These are phyloP conservation scores for Gymnopilus junonius DNA, from an alignment of 768 basidiomycete species.

Conservation along the genomic window DNA sequence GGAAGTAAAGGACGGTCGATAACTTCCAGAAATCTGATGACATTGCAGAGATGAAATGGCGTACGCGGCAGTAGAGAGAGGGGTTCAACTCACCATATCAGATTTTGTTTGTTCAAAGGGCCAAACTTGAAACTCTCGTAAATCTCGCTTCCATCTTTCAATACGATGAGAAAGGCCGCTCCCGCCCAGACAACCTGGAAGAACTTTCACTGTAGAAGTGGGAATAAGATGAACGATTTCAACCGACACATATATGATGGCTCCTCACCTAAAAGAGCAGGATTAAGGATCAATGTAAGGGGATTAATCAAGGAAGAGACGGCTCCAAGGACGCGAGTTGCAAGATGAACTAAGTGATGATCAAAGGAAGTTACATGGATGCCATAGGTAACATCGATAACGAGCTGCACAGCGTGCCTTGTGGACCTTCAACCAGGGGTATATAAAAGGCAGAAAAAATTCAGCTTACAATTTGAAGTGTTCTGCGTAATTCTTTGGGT, in stretches of 20 bases:
- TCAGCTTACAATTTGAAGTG: conserved; percentile 4
- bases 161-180: background rate
- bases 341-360: background rate
- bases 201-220: background rate
- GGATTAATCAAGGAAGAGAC: background rate
- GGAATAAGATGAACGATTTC: too few species aligned
- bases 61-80: background rate
- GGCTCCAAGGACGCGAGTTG: background rate
- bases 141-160: background rate
- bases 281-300: background rate
- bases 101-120: conserved; percentile 3
- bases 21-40: background rate
- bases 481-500: background rate
- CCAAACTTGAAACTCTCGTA: background rate
- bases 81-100: background rate
- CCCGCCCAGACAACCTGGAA: conserved; percentile 5
- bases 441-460: background rate
- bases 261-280: background rate
- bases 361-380: background rate
- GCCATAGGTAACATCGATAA: conserved; percentile 6
- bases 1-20: conserved; percentile 1
- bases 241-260: too few species aligned
- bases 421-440: background rate
- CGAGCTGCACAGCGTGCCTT: conserved; percentile 8
- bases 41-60: background rate